A percentile compares a stretch with the other conserved stretches of the same genome.
Evolutionary conservation across 495 filamentous ascomycete species (phyloP).

Genomic region (Aspergillus indologenus): DNA sequence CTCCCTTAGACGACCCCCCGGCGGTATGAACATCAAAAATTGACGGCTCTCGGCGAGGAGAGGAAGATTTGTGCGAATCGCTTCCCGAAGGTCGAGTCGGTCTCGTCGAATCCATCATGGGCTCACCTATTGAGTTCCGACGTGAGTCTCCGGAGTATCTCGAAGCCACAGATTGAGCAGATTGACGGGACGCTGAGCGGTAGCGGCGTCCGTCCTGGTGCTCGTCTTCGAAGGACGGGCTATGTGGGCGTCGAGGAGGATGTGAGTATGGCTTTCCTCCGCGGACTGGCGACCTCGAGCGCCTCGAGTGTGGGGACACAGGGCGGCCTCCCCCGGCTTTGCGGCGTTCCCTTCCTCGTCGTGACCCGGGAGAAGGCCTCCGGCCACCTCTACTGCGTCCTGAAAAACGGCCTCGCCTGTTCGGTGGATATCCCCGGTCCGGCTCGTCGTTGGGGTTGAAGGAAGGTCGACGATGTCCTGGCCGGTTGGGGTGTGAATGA

Average conservation of each 20-base stretch:
- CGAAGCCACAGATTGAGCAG: slow-evolving; percentile 31
- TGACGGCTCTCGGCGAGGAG: slow-evolving; percentile 38
- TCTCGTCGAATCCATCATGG: slow-evolving; percentile 32
- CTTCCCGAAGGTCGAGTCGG: slow-evolving; percentile 26
- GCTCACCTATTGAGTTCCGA: slow-evolving; percentile 20
- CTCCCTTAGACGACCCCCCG: slow-evolving; percentile 22
- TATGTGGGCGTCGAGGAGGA: slow-evolving; percentile 30
- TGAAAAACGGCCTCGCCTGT: slow-evolving; percentile 32
- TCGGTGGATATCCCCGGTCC: slow-evolving; percentile 29
- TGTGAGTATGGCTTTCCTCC: slow-evolving; percentile 27
- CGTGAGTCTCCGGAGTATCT: slow-evolving; percentile 31
- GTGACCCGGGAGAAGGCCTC: slow-evolving; percentile 24
- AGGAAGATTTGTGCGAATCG: slow-evolving; percentile 32
- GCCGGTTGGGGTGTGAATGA: slow-evolving; percentile 20
- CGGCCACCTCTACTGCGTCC: slow-evolving; percentile 34
- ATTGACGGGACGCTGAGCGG: slow-evolving; percentile 37
- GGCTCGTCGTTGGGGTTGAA: slow-evolving; percentile 30
- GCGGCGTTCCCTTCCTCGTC: slow-evolving; percentile 37
- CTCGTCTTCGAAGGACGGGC: slow-evolving; percentile 28
- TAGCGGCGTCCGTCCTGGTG: slow-evolving; percentile 31
- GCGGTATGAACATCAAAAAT: slow-evolving; percentile 33
- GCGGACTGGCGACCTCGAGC: slow-evolving; percentile 33
- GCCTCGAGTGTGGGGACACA: slow-evolving; percentile 22
- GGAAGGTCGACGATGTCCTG: slow-evolving; percentile 25
- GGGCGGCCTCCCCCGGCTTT: slow-evolving; percentile 29